Percentiles rank a stretch among this genome's conserved stretches.
These are phyloP conservation scores for Cordyceps militaris DNA, from an alignment of 2,329 filamentous ascomycete species.

Conservation along the genomic window DNA sequence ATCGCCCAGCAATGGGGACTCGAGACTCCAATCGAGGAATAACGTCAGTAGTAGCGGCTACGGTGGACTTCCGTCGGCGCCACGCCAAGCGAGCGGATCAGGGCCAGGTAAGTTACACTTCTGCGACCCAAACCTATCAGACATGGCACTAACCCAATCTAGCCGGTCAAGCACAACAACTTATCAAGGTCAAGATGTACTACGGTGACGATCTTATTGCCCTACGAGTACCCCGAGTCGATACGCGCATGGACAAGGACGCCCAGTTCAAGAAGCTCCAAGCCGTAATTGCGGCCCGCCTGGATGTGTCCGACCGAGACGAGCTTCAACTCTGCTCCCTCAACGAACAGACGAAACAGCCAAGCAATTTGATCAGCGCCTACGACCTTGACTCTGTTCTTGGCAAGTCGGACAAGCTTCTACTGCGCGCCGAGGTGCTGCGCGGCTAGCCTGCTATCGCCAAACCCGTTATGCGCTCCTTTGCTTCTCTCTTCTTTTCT, in stretches of 20 bases:
- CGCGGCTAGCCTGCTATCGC: not conserved
- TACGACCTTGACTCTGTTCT: conserved; percentile 75
- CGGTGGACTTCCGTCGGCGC: conserved; percentile 45
- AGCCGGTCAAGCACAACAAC: conserved; percentile 26
- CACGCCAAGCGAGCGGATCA: conserved; percentile 33
- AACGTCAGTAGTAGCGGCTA: conserved; percentile 54
- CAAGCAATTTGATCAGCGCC: conserved; percentile 68
- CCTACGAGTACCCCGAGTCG: conserved; percentile 66
- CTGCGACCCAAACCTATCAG: conserved; percentile 44
- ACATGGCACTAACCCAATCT: conserved; percentile 25
- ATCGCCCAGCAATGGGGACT: conserved; percentile 52
- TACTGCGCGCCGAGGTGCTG: conserved; percentile 58
- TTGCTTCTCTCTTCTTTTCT: conserved; percentile 12
- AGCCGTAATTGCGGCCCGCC: conserved; percentile 76
- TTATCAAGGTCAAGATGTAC: conserved; percentile 90
- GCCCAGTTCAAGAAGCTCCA: conserved; percentile 72
- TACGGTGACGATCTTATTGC: conserved; percentile 89
- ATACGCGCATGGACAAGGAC: conserved; percentile 34
- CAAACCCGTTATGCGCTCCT: not conserved
- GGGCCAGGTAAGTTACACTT: conserved; percentile 16
- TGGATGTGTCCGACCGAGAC: conserved; percentile 64
- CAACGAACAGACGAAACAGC: conserved; percentile 72
- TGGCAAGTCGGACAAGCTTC: conserved; percentile 78
- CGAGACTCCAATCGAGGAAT: conserved; percentile 57
- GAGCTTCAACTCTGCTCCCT: conserved; percentile 76